phyloP scores from a whole-genome alignment of 2,329 filamentous ascomycete species.

The Eurotiales sp. region DNA sequence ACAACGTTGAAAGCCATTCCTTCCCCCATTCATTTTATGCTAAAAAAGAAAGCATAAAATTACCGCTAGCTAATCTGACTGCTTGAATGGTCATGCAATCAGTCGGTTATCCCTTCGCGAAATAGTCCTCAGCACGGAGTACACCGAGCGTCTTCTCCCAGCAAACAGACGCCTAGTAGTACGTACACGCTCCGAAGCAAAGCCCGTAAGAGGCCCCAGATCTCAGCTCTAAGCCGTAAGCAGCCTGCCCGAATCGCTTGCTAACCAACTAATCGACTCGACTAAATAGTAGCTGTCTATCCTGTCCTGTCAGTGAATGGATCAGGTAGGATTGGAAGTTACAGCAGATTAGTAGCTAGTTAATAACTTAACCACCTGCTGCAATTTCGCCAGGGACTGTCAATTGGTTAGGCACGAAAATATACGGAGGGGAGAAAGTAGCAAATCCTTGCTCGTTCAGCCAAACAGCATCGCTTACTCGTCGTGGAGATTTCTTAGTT shows the following conservation, averaged over 20 bases:
- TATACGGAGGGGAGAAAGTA: background rate
- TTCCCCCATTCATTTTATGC: too few species aligned
- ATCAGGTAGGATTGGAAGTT: conserved; percentile 9
- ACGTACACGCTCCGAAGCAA: too few species aligned
- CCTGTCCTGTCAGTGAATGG: conserved; percentile 6
- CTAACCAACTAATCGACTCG: too few species aligned
- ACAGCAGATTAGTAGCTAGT: background rate
- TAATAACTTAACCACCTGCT: too few species aligned
- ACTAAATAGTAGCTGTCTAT: conserved; percentile 9
- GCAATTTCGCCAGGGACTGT: background rate
- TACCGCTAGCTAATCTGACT: conserved; percentile 13
- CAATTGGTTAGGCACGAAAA: conserved; percentile 16
- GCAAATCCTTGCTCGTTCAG: background rate
- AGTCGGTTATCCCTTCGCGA: background rate
- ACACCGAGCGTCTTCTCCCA: too few species aligned
- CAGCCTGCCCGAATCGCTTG: background rate
- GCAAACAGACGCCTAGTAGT: too few species aligned
- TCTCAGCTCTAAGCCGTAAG: background rate
- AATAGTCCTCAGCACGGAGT: background rate
- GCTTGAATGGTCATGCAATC: background rate
- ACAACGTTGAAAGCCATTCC: too few species aligned
- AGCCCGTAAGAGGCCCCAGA: background rate
- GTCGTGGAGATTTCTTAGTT: too few species aligned
- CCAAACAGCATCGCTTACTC: background rate
- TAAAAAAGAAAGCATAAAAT: background rate